A percentile compares a stretch with the other conserved stretches of the same genome.
Conservation (phyloP, 1,284 basidiomycete genomes). For the Moesziomyces sp. region DNA sequence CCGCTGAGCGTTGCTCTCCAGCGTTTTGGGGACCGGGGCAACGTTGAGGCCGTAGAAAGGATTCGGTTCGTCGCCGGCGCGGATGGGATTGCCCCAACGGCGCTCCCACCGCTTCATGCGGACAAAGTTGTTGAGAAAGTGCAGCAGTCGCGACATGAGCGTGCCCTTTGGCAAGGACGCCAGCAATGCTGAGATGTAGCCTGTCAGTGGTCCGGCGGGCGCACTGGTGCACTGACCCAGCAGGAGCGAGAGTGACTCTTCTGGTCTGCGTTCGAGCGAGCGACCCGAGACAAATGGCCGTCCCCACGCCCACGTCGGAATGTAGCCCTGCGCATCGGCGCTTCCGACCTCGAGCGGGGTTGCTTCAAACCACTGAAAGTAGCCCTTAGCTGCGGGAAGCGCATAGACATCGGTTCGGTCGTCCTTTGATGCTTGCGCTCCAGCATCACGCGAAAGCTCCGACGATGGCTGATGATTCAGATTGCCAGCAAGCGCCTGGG, state of each 20-base stretch:
- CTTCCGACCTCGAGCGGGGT: conserved; percentile 66
- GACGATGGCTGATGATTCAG: too few relatives aligned
- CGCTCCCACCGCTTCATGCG: conserved; percentile 61
- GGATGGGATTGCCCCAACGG: conserved; percentile 65
- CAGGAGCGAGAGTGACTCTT: conserved; percentile 59
- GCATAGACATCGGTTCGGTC: conserved; percentile 17
- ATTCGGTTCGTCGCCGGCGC: conserved; percentile 65
- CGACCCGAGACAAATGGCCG: conserved; percentile 59
- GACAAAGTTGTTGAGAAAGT: conserved; percentile 60
- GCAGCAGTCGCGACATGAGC: conserved; percentile 49
- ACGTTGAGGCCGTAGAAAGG: conserved; percentile 61
- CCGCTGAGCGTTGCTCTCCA: neutral
- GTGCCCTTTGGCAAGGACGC: conserved; percentile 62
- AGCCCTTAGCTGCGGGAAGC: conserved; percentile 18
- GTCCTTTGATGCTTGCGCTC: neutral
- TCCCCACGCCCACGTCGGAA: conserved; percentile 67
- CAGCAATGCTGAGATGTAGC: conserved; percentile 62
- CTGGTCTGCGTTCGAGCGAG: conserved; percentile 52
- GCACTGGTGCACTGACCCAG: conserved; percentile 67
- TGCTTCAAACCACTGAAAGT: conserved; percentile 67
- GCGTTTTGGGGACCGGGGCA: conserved; percentile 10
- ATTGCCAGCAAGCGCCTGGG: conserved; percentile 16
- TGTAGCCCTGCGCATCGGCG: conserved; percentile 65
- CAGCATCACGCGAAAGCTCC: neutral
- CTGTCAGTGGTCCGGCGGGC: conserved; percentile 65